Conservation (phyloP, 2,329 filamentous ascomycete species). For the Fonsecaea erecta region DNA sequence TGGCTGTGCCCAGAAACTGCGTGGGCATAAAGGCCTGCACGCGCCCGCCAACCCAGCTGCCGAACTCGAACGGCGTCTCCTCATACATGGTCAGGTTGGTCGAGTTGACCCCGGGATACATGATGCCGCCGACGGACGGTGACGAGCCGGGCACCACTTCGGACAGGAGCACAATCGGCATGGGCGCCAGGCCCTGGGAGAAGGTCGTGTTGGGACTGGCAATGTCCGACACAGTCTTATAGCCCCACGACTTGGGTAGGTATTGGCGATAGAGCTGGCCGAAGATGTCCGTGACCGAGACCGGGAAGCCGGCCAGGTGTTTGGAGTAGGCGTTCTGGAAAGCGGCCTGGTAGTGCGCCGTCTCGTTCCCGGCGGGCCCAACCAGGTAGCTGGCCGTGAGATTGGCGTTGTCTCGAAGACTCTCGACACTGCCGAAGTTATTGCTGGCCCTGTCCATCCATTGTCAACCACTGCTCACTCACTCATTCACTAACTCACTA, state of each 20-base stretch:
- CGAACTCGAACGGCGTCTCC: slow-evolving; percentile 27
- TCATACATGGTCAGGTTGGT: slow-evolving; percentile 25
- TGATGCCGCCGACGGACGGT: slow-evolving; percentile 12
- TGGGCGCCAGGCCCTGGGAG: slow-evolving; percentile 13
- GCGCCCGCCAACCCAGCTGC: slow-evolving; percentile 26
- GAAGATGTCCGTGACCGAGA: slow-evolving; percentile 22
- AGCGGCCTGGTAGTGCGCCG: slow-evolving; percentile 9
- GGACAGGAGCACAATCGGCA: slow-evolving; percentile 23
- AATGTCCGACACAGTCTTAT: slow-evolving; percentile 15
- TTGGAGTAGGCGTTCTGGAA: slow-evolving; percentile 23
- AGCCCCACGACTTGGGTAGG: slow-evolving; percentile 14
- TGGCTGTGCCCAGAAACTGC: slow-evolving; percentile 23
- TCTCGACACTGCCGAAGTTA: slow-evolving; percentile 20
- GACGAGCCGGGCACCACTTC: slow-evolving; percentile 20
- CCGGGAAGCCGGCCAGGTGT: slow-evolving; percentile 14
- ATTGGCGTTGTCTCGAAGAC: slow-evolving; percentile 14
- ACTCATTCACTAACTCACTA: no score
- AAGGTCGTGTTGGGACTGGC: slow-evolving; percentile 7
- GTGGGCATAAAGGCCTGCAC: slow-evolving; percentile 29
- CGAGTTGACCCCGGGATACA: slow-evolving; percentile 22
- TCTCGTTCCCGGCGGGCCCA: slow-evolving; percentile 18
- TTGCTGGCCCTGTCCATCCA: slow-evolving; percentile 9
- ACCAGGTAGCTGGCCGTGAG: slow-evolving; percentile 19
- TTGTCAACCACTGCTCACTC: no score
- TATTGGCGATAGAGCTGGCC: slow-evolving; percentile 22